phyloP scores from a whole-genome alignment of 1,139 yeast genomes.

The Chernovozyma sophiae-reginae region DNA sequence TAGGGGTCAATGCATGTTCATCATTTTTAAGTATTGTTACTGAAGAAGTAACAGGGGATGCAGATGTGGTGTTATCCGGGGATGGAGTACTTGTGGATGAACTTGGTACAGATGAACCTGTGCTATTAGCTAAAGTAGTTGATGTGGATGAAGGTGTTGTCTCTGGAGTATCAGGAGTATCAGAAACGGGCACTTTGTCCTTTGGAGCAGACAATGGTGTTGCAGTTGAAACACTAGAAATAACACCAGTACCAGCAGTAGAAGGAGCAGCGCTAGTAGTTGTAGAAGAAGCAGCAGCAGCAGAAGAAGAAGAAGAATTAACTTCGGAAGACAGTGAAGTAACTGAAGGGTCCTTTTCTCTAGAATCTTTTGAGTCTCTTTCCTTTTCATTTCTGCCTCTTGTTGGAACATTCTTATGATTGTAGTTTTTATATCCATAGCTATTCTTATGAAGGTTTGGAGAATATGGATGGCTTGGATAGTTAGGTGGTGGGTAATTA shows the following conservation, averaged over 20 bases:
- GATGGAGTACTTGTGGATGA: background rate
- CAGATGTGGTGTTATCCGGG: conserved; percentile 2
- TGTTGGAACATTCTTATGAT: background rate
- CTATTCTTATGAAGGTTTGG: conserved; percentile 4
- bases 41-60: background rate
- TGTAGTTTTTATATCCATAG: background rate
- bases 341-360: background rate
- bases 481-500: conserved; percentile 9
- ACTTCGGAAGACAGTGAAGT: background rate
- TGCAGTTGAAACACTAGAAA: too few relatives aligned
- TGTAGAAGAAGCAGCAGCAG: background rate
- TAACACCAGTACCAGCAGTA: too few relatives aligned
- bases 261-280: too few relatives aligned
- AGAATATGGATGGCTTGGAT: conserved; percentile 4
- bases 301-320: background rate
- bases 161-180: conserved; percentile 4
- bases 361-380: background rate
- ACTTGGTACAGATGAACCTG: background rate
- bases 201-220: too few relatives aligned
- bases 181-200: background rate
- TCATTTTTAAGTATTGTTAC: background rate
- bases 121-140: conserved; percentile 1
- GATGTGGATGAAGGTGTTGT: conserved; percentile 6
- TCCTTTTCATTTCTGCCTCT: background rate
- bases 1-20: background rate